A percentile compares a stretch with the other conserved stretches of the same genome.
These are phyloP conservation scores for Dionaea muscipula DNA, from an alignment of 179 eudicot species.

Conservation along the genomic window DNA sequence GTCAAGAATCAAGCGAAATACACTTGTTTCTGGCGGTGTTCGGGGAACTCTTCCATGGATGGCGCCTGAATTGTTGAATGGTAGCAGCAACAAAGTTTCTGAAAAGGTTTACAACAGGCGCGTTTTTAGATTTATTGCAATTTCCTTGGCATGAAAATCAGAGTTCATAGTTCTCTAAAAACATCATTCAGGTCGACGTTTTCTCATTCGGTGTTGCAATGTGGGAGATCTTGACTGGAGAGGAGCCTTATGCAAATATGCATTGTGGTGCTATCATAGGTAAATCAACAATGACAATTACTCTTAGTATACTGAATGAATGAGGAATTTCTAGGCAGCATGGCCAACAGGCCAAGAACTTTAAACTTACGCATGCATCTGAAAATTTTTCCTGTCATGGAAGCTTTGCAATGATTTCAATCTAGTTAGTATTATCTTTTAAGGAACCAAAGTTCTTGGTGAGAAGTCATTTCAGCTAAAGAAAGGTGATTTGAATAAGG, in stretches of 20 bases:
- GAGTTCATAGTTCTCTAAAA: too few species aligned
- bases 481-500: too few species aligned
- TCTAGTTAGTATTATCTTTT: too few species aligned
- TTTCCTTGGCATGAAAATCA: not conserved
- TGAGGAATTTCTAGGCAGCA: too few species aligned
- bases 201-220: slow-evolving; percentile 13
- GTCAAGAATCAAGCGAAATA: slow-evolving; percentile 13
- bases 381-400: too few species aligned
- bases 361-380: too few species aligned
- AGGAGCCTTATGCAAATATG: slow-evolving; percentile 15
- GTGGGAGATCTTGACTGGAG: slow-evolving; percentile 17
- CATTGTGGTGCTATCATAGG: slow-evolving; percentile 14
- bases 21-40: slow-evolving; percentile 13
- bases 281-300: too few species aligned
- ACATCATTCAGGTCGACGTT: slow-evolving; percentile 9
- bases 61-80: slow-evolving; percentile 16
- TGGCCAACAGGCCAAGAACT: too few species aligned
- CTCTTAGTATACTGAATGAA: too few species aligned
- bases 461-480: too few species aligned
- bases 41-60: slow-evolving; percentile 16
- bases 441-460: too few species aligned
- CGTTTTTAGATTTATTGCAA: not conserved
- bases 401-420: too few species aligned
- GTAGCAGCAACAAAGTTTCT: slow-evolving; percentile 13
- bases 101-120: slow-evolving; percentile 4